A percentile compares a stretch with the other conserved stretches of the same genome.
phyloP scores from a whole-genome alignment of 495 filamentous ascomycete genomes.

The Neurospora sp. region DNA sequence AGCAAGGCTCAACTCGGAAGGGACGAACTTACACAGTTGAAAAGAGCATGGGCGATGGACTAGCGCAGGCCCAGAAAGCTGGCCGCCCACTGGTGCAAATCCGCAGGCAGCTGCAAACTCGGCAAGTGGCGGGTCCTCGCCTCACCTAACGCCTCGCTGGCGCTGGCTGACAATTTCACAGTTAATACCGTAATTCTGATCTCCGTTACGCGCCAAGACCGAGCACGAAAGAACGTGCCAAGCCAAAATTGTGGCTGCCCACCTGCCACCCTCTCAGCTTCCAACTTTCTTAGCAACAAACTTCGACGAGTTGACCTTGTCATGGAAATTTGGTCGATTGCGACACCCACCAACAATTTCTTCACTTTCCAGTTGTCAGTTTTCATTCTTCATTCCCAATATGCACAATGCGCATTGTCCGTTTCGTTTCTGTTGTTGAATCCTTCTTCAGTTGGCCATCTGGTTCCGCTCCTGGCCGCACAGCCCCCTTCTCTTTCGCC shows the following conservation, averaged over 20 bases:
- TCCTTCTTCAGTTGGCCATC: background rate
- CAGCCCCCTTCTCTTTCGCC: background rate
- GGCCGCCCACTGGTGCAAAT: background rate
- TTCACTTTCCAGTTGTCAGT: background rate
- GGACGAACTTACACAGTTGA: background rate
- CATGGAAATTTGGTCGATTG: background rate
- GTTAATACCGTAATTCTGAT: background rate
- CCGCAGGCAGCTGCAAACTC: too few relatives aligned
- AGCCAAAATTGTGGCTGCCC: constrained; percentile 1
- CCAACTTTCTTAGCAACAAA: background rate
- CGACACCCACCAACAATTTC: background rate
- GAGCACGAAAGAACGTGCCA: background rate
- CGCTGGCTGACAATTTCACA: background rate
- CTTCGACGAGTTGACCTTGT: background rate
- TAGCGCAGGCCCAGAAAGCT: background rate
- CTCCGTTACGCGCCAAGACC: background rate
- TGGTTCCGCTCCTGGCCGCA: background rate
- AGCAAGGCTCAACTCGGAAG: background rate
- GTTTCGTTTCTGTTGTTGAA: background rate
- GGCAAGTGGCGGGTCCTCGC: background rate
- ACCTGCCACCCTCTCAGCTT: background rate
- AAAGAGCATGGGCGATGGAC: background rate
- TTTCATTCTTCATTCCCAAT: background rate
- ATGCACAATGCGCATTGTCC: background rate
- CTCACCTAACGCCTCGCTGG: constrained; percentile 1